Evolutionary conservation across 2,329 filamentous ascomycete species (phyloP).

Genomic region (Nectriaceae sp.): DNA sequence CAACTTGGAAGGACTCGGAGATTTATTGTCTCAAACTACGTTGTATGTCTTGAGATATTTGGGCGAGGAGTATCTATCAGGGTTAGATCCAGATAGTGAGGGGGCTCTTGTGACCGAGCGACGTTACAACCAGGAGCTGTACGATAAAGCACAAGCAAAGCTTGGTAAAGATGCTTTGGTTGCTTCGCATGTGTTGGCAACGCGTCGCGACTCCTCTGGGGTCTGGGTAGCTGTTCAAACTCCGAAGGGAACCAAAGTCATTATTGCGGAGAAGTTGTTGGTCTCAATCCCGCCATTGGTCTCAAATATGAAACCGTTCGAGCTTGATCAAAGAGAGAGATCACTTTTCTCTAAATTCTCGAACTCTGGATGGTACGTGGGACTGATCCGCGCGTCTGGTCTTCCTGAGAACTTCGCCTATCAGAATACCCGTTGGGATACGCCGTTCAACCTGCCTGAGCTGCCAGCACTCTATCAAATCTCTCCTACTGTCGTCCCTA

Average conservation of each 20-base stretch:
- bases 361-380: constrained; percentile 20
- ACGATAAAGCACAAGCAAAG: constrained; percentile 8
- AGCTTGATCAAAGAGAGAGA: constrained; percentile 8
- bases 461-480: constrained; percentile 20
- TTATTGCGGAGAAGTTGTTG: constrained; percentile 13
- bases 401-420: constrained; percentile 13
- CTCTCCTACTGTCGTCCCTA: constrained; percentile 11
- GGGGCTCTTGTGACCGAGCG: constrained; percentile 18
- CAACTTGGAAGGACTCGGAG: constrained; percentile 18
- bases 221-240: constrained; percentile 11
- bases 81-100: constrained; percentile 10
- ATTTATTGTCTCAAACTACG: constrained; percentile 15
- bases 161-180: constrained; percentile 14
- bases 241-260: constrained; percentile 3
- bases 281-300: constrained; percentile 13
- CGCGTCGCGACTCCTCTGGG: constrained; percentile 8
- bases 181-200: constrained; percentile 8
- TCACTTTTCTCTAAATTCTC: constrained; percentile 12
- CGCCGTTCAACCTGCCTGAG: constrained; percentile 11
- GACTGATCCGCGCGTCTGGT: constrained; percentile 12
- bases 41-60: constrained; percentile 18
- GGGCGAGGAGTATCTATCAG: constrained; percentile 14
- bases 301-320: constrained; percentile 13
- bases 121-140: constrained; percentile 18
- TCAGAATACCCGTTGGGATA: constrained; percentile 18